Evolutionary conservation across 2,329 filamentous ascomycete species (phyloP), one percentile per base, ranked within the genome.

Genomic region (Scolecobasidium constrictum): DNA sequence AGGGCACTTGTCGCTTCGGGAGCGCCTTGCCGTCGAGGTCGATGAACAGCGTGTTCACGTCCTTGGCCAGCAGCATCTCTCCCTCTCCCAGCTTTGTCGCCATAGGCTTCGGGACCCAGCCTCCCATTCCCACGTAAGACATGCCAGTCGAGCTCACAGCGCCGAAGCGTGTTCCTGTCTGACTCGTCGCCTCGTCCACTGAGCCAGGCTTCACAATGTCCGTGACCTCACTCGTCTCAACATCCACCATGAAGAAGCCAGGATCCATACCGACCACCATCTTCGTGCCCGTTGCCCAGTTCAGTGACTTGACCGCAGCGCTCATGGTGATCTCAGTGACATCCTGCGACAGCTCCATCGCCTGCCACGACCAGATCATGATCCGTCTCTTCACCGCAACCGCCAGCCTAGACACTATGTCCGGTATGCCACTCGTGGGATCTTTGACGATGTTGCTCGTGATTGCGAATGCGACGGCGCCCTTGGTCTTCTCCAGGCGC

Each of bases 381-480:
- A 98, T 71, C 54, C 85, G 84, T 55, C 92, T 73, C 71, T 96
- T 96, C 23, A 95, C 86, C 4, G 87, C 87, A 9, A 98, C 90
- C 5, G 87, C 92, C 40, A 98, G 68, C 28, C 87, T 75, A 43
- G 86, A 94, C 50, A 96, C 88, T 44, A 98, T 93, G 51, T 90
- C 86, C 1, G 87, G 88, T 39, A 98, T 88, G 18, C 84, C 84
- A 0, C 86, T 94, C 39, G 78, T 77, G 4, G 79, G 67, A 60
- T 98, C 92, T 59, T 92, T 90, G 51, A 94, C 83, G 43, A 96
- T 93, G 61, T 96, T 94, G 49, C 86, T 94, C 2, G 88, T 95
- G 35, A 94, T 86, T 1, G 90, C 87, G 61, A 98, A 96, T 35
- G 81, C 81, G 2, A 81, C 81, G 12, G 92, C 90, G 52, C 92